Percentiles rank a stretch among this genome's conserved stretches.
These are phyloP conservation scores for Lachnellula subtilissima DNA, from an alignment of 2,329 filamentous ascomycete genomes.

Conservation along the genomic window DNA sequence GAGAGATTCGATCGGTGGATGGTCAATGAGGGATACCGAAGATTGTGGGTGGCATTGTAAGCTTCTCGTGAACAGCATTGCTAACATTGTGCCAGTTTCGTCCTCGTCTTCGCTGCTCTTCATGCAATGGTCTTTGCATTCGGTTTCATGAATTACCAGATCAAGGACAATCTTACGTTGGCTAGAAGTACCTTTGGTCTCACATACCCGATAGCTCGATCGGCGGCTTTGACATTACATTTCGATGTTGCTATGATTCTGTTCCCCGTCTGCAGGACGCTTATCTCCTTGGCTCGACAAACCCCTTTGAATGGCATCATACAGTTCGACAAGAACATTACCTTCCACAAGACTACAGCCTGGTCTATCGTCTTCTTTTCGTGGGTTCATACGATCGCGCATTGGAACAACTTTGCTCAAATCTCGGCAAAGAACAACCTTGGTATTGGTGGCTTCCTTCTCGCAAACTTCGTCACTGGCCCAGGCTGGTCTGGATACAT, in stretches of 20 bases:
- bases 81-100: slow-evolving; percentile 54
- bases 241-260: slow-evolving; percentile 76
- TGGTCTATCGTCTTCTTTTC: slow-evolving; percentile 89
- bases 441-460: slow-evolving; percentile 71
- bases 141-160: slow-evolving; percentile 71
- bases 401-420: slow-evolving; percentile 83
- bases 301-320: slow-evolving; percentile 82
- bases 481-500: slow-evolving; percentile 84
- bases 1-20: slow-evolving; percentile 82
- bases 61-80: slow-evolving; percentile 2
- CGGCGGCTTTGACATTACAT: slow-evolving; percentile 72
- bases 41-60: slow-evolving; percentile 55
- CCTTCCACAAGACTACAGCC: slow-evolving; percentile 78
- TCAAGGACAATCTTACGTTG: slow-evolving; percentile 68
- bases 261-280: slow-evolving; percentile 76
- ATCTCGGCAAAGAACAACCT: slow-evolving; percentile 70
- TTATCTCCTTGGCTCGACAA: slow-evolving; percentile 75
- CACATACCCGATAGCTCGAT: slow-evolving; percentile 71
- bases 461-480: slow-evolving; percentile 72
- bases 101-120: slow-evolving; percentile 67
- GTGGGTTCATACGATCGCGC: slow-evolving; percentile 79
- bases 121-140: slow-evolving; percentile 76
- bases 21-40: slow-evolving; percentile 80
- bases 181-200: slow-evolving; percentile 67
- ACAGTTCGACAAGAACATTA: slow-evolving; percentile 85